A percentile compares a stretch with the other conserved stretches of the same genome.
These are phyloP conservation scores for Epichloe uncinata DNA, from an alignment of 2,329 filamentous ascomycete genomes.

Conservation along the genomic window DNA sequence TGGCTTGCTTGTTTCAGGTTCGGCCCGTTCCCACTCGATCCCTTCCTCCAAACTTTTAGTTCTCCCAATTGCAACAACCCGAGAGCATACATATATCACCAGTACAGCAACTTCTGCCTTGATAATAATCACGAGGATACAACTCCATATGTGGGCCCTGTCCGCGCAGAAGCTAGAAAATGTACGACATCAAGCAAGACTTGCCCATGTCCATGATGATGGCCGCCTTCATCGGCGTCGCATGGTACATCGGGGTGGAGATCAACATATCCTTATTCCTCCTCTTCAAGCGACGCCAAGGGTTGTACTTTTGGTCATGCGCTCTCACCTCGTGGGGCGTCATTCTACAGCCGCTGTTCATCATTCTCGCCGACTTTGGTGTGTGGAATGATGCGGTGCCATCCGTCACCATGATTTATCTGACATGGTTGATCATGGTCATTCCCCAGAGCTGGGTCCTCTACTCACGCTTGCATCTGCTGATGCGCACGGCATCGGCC, in stretches of 20 bases:
- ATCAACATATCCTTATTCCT: slow-evolving; percentile 16
- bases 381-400: slow-evolving; percentile 7
- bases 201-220: slow-evolving; percentile 20
- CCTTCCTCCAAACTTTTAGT: too few species aligned
- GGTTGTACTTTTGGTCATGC: slow-evolving; percentile 22
- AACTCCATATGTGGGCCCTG: too few species aligned
- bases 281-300: slow-evolving; percentile 16
- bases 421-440: slow-evolving; percentile 31
- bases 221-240: slow-evolving; percentile 22
- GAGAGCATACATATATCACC: too few species aligned
- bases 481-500: slow-evolving; percentile 33
- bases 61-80: too few species aligned
- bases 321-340: slow-evolving; percentile 17
- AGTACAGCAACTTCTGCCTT: too few species aligned
- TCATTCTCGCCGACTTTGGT: slow-evolving; percentile 25
- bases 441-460: slow-evolving; percentile 43
- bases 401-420: slow-evolving; percentile 9
- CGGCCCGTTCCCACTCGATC: too few species aligned
- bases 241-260: slow-evolving; percentile 19
- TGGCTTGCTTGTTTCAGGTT: too few species aligned
- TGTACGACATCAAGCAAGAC: slow-evolving; percentile 10
- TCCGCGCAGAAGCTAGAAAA: neutral
- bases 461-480: slow-evolving; percentile 46
- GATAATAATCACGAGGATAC: too few species aligned
- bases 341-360: slow-evolving; percentile 25